phyloP scores from a whole-genome alignment of 1,139 yeast species.

The Geotrichum candidum region DNA sequence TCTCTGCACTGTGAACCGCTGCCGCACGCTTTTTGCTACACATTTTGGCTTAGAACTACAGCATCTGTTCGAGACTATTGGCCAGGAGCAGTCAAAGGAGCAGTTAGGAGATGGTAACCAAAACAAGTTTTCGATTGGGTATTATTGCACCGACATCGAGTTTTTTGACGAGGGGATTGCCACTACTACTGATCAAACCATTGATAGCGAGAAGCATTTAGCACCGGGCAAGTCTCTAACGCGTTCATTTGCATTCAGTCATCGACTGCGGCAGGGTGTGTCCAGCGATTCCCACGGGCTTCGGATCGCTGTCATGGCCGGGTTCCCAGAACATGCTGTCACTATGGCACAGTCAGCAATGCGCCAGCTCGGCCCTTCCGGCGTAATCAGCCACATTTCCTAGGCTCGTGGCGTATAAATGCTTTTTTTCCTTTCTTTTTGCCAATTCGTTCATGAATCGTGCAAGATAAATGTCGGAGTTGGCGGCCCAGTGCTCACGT shows the following conservation, averaged over 20 bases:
- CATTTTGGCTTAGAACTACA: slow-evolving; percentile 76
- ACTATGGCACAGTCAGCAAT: slow-evolving; percentile 27
- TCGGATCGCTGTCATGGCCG: slow-evolving; percentile 59
- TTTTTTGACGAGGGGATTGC: slow-evolving; percentile 19
- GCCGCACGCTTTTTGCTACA: slow-evolving; percentile 85
- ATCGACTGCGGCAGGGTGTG: slow-evolving; percentile 63
- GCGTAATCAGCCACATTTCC: background rate
- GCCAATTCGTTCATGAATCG: too few relatives aligned
- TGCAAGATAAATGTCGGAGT: background rate
- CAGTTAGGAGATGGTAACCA: slow-evolving; percentile 1
- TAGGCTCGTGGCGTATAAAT: background rate
- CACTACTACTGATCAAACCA: background rate
- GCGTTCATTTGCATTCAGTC: slow-evolving; percentile 44
- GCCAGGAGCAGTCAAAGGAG: slow-evolving; percentile 22
- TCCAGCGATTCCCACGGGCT: slow-evolving; percentile 75
- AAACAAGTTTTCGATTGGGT: slow-evolving; percentile 35
- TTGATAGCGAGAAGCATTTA: background rate
- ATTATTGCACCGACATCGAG: slow-evolving; percentile 48
- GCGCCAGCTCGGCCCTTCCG: background rate
- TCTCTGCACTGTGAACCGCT: slow-evolving; percentile 50
- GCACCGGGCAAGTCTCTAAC: background rate
- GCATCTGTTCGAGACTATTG: slow-evolving; percentile 34
- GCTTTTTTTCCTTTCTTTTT: background rate
- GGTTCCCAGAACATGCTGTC: slow-evolving; percentile 65
- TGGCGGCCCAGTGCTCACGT: background rate